Percentiles rank a stretch among this genome's conserved stretches.
Evolutionary conservation across 495 filamentous ascomycete genomes (phyloP).

Genomic region (Darksidea phi): DNA sequence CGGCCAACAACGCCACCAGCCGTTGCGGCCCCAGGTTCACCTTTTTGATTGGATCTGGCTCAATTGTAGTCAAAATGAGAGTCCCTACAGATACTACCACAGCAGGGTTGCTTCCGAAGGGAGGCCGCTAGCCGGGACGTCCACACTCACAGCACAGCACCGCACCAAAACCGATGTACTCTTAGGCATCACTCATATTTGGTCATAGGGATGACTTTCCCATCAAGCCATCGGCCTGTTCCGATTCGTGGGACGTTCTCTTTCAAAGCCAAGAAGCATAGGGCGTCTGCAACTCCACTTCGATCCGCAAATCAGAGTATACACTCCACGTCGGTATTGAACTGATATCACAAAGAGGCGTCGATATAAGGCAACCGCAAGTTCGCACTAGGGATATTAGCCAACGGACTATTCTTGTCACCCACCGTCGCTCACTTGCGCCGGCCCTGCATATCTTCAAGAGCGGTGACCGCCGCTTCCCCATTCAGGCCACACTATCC

Average conservation of each 20-base stretch:
- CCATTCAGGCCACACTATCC: constrained; percentile 5
- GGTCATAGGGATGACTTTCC: constrained; percentile 1
- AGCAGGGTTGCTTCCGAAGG: constrained; percentile 8
- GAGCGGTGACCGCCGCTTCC: constrained; percentile 24
- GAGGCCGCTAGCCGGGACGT: constrained; percentile 1
- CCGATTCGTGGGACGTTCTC: neutral
- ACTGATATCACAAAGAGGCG: constrained; percentile 26
- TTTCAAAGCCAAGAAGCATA: constrained; percentile 22
- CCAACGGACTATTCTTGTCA: constrained; percentile 5
- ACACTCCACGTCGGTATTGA: neutral
- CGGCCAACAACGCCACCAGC: neutral
- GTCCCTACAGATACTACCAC: constrained; percentile 11
- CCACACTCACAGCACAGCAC: constrained; percentile 5
- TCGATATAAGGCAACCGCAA: constrained; percentile 31
- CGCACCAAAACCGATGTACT: constrained; percentile 3
- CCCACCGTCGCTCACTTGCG: constrained; percentile 12
- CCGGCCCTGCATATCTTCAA: constrained; percentile 8
- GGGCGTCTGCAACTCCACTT: constrained; percentile 6
- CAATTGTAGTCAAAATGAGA: constrained; percentile 11
- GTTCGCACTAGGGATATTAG: constrained; percentile 16
- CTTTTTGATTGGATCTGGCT: constrained; percentile 11
- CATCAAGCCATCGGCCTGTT: neutral
- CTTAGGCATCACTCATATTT: constrained; percentile 28
- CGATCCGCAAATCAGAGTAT: constrained; percentile 28
- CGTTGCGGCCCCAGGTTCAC: neutral